Evolutionary conservation across 2,329 filamentous ascomycete genomes (phyloP), one percentile per base, ranked within the genome.

Genomic region (Fusarium protoensiforme): DNA sequence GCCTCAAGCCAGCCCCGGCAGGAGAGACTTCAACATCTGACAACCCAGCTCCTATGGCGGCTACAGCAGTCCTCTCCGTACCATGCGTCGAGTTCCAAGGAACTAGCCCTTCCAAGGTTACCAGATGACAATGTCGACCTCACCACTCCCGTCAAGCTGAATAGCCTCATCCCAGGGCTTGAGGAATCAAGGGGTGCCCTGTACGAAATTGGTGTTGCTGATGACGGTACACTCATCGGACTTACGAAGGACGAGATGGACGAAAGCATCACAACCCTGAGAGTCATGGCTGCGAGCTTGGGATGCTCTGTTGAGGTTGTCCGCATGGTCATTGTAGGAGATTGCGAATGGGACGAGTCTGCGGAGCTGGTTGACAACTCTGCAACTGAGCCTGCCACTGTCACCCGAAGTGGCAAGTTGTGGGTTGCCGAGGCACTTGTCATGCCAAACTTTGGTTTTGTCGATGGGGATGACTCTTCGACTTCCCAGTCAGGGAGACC

Each of bases 151-250:
- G 80, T 87, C 59, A 84, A 86, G 67, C 84, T 89, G 2, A 85
- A 84, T 9, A 90, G 91, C 70, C 85, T 92, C 43, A 85, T 95
- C 8, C 91, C 95, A 3, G 95, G 96, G 0, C 85, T 99, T 10
- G 96, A 98, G 80, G 95, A 98, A 80, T 98, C 95, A 18, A 92
- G 94, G 74, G 96, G 96, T 7, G 96, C 96, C 1, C 83, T 98
- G 58, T 99, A 99, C 77, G 96, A 99, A 81, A 97, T 99, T 81
- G 96, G 96, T 0, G 95, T 99, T 11, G 93, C 95, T 31, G 96
- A 99, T 81, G 95, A 98, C 83, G 96, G 96, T 9, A 94, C 93
- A 0, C 91, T 99, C 66, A 90, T 98, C 46, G 96, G 96, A 0
- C 86, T 99, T 54, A 93, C 94, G 3, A 91, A 93, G 73, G 95